These are phyloP conservation scores for Pseudozyma tsukubaensis DNA, from an alignment of 1,284 basidiomycete genomes.

Conservation along the genomic window DNA sequence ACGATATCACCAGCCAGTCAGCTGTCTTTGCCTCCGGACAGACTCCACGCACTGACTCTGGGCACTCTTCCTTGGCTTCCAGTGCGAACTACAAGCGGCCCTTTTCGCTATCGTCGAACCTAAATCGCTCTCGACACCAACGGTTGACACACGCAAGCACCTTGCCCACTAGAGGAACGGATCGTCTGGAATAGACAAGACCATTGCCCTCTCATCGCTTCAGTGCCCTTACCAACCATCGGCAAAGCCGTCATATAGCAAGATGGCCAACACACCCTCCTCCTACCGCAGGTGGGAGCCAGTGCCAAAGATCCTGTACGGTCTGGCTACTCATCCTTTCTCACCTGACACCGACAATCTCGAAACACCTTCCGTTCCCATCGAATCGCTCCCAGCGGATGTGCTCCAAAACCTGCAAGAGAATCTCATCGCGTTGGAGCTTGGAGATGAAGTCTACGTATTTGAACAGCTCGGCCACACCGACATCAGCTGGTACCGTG, in stretches of 20 bases:
- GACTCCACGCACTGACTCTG: not conserved
- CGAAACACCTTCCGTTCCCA: slow-evolving; percentile 33
- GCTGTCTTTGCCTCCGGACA: not conserved
- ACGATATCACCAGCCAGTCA: no score
- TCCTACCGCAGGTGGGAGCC: slow-evolving; percentile 60
- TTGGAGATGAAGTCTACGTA: slow-evolving; percentile 96
- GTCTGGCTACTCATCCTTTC: slow-evolving; percentile 60
- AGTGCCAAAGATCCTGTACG: slow-evolving; percentile 60
- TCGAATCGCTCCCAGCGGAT: slow-evolving; percentile 36
- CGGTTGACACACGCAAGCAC: no score
- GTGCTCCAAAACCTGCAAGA: slow-evolving; percentile 43
- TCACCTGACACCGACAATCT: slow-evolving; percentile 56
- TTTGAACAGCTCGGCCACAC: slow-evolving; percentile 63
- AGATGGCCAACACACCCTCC: slow-evolving; percentile 22
- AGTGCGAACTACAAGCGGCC: slow-evolving; percentile 6
- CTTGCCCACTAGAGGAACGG: no score
- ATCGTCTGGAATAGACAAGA: not conserved
- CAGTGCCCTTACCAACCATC: not conserved
- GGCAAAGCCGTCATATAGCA: not conserved
- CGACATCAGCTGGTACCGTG: slow-evolving; percentile 68
- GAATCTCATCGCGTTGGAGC: slow-evolving; percentile 68
- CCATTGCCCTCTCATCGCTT: not conserved
- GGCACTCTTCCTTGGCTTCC: not conserved
- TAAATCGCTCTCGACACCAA: no score
- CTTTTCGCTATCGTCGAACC: not conserved